Evolutionary conservation across 352 stramenopile species (phyloP), one percentile per base, ranked within the genome.

Genomic region (Globisporangium canariense): DNA sequence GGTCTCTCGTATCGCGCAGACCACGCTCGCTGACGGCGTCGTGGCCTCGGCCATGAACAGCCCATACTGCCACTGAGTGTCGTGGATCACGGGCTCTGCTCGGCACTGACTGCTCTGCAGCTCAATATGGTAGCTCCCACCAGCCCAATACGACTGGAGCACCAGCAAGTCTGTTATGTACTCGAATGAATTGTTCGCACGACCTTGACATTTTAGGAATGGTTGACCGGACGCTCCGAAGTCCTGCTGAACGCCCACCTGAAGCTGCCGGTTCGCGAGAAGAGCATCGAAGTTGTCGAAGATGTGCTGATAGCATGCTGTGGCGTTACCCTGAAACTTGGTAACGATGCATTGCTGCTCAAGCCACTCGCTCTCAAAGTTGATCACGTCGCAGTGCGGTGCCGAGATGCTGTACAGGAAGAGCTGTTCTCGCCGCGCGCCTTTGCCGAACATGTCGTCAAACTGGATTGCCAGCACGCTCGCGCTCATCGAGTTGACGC

Each of bases 131-230:
- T 79, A 80, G 34, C 67, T 73, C 0, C 71, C 78, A 3, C 79
- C 79, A 0, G 79, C 71, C 79, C 79, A 89, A 61, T 80, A 87
- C 1, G 71, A 77, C 58, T 83, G 74, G 3, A 76, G 62, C 3
- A 82, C 67, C 68, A 89, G 66, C 30, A 87, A 62, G 60, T 89
- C 79, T 3, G 79, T 81, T 6, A 80, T 76, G 60, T 77, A 89
- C 38, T 75, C 69, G 66, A 89, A 89, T 5, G 62, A 22, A 1
- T 47, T 30, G 6, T 67, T 14, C 2, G 79, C 61, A 5, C 79
- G 76, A 6, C 76, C 77, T 10, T 53, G 49, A 46, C 79, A 89
- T 28, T 74, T 71, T 20, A 89, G 59, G 28, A 84, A 85, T 0
- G 76, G 72, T 25, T 61, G 60, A 9, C 79, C 79, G 9, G 53